phyloP scores from a whole-genome alignment of 2,329 filamentous ascomycete species.

The Stagonosporopsis rhizophila region DNA sequence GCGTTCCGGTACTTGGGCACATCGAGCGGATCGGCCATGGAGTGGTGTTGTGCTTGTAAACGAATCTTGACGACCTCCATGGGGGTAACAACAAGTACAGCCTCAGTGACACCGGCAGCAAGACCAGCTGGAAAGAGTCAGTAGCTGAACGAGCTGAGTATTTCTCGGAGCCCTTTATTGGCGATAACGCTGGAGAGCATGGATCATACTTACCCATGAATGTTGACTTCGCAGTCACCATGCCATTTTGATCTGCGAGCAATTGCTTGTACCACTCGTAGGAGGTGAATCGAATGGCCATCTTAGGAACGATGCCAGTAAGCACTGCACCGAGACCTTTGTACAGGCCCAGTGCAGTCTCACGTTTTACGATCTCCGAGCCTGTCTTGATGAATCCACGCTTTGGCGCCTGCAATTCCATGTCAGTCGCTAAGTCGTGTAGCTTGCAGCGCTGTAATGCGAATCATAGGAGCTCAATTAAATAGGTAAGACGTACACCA shows the following conservation, averaged over 20 bases:
- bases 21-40: constrained; percentile 95
- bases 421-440: constrained; percentile 15
- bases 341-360: constrained; percentile 92
- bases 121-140: constrained; percentile 71
- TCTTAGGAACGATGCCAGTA: constrained; percentile 97
- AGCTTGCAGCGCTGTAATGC: neutral
- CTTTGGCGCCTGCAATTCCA: constrained; percentile 64
- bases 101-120: constrained; percentile 92
- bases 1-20: constrained; percentile 97
- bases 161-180: too few relatives aligned
- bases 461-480: neutral
- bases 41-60: constrained; percentile 96
- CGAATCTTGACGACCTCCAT: constrained; percentile 99
- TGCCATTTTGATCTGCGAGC: constrained; percentile 72
- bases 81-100: constrained; percentile 92
- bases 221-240: constrained; percentile 73
- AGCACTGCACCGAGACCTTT: constrained; percentile 97
- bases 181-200: neutral
- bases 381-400: constrained; percentile 90
- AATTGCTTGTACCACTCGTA: constrained; percentile 95
- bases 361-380: constrained; percentile 81
- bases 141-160: neutral
- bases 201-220: constrained; percentile 65
- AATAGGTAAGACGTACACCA: constrained; percentile 63
- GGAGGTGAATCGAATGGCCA: constrained; percentile 98